Base-by-base conservation (phyloP, 495 filamentous ascomycete species). In the Usnea hakonensis region DNA sequence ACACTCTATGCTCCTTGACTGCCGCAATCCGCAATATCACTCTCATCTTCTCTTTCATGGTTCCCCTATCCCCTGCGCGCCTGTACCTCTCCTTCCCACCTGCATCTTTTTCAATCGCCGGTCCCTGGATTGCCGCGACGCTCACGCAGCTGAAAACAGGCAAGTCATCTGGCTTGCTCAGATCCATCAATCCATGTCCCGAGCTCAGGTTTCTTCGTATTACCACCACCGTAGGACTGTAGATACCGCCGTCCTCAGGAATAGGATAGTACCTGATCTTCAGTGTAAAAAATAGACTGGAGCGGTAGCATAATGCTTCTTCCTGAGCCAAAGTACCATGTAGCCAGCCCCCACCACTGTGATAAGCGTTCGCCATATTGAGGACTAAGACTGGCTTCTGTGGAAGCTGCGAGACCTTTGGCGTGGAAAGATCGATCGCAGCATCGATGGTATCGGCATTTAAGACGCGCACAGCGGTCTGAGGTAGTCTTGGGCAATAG, bases 401-500 rank as follows among this genome's bases (percentile, higher is more conserved):
- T 26, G 62, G 19, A 30, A 54, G 36, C 23, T 36, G 28, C 10
- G 50, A 17, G 14, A 37, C 21, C 14, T 57, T 64, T 21, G 57
- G 37, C 6, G 53, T 46, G 10, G 62, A 41, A 14, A 58, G 26
- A 2, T 58, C 48, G 63, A 87, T 84, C 63, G 84, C 85, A 41
- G 91, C 90, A 65, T 96, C 90, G 13, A 97, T 80, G 2, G 89
- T 93, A 55, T 87, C 85, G 17, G 88, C 86, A 68, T 91, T 89
- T 17, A 94, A 73, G 76, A 86, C 80, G 50, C 69, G 67, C 48
- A 80, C 69, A 8, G 58, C 44, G 5, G 77, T 69, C 3, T 23
- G 58, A 17, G 70, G 55, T 23, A 71, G 62, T 3, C 37, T 56
- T 1, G 72, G 75, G 55, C 58, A 71, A 19, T 61, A 65, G 17